A percentile compares a stretch with the other conserved stretches of the same genome.
phyloP scores from a whole-genome alignment of 805 yeast genomes.

The Candida alai region DNA sequence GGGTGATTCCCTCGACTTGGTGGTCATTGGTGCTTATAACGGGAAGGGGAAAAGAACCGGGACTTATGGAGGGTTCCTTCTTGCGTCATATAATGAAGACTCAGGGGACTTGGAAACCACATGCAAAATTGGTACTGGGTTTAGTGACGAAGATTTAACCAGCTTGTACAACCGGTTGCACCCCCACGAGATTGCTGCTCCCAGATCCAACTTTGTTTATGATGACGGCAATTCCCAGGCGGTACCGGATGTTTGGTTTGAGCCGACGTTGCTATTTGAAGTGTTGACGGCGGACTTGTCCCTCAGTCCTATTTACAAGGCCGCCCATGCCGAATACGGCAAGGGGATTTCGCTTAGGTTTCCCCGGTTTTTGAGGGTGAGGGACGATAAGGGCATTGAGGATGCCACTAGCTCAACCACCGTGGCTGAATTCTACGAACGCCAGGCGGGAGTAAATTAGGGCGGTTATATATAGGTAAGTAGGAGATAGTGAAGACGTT shows the following conservation, averaged over 20 bases:
- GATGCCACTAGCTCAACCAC: slow-evolving; percentile 87
- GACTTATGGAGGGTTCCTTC: slow-evolving; percentile 86
- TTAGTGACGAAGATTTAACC: slow-evolving; percentile 75
- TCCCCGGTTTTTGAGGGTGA: slow-evolving; percentile 76
- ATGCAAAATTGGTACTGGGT: slow-evolving; percentile 97
- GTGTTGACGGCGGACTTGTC: slow-evolving; percentile 89
- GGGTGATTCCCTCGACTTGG: slow-evolving; percentile 92
- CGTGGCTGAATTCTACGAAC: slow-evolving; percentile 75
- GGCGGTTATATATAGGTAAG: not conserved
- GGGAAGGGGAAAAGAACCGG: slow-evolving; percentile 96
- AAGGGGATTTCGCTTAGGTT: slow-evolving; percentile 85
- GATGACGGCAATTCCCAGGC: slow-evolving; percentile 60
- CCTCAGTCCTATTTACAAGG: slow-evolving; percentile 83
- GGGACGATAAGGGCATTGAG: slow-evolving; percentile 83
- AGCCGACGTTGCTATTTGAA: slow-evolving; percentile 80
- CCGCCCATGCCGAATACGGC: slow-evolving; percentile 68
- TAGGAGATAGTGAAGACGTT: too few relatives aligned
- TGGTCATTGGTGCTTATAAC: slow-evolving; percentile 88
- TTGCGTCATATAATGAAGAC: slow-evolving; percentile 88
- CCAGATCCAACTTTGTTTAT: slow-evolving; percentile 65
- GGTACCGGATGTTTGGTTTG: slow-evolving; percentile 92
- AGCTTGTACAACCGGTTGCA: slow-evolving; percentile 56
- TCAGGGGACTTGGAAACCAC: slow-evolving; percentile 92
- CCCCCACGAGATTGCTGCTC: slow-evolving; percentile 59
- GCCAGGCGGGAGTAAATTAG: slow-evolving; percentile 50